Evolutionary conservation across 2,329 filamentous ascomycete genomes (phyloP), one percentile per base, ranked within the genome.

Genomic region (Dactylellina haptotyla): DNA sequence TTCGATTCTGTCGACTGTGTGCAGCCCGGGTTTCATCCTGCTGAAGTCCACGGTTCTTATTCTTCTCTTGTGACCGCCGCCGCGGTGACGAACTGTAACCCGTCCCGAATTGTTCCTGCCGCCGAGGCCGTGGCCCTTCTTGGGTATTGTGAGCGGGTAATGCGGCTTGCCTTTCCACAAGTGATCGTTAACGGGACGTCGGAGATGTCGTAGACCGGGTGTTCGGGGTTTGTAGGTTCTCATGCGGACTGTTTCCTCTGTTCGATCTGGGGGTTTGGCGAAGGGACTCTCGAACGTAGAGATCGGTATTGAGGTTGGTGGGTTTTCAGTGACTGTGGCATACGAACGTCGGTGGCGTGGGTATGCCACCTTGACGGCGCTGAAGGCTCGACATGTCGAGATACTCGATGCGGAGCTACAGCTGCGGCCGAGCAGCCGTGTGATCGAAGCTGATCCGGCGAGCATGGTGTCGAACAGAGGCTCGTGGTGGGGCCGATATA

Each of bases 211-310:
- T 70, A 96, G 82, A 86, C 95, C 95, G 10, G 94, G 94, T 0
- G 95, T 97, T 78, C 92, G 89, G 34, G 95, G 95, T 81, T 91
- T 98, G 82, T 97, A 99, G 61, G 91, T 95, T 78, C 92, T 89
- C 81, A 98, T 80, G 46, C 85, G 82, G 14, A 83, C 81, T 14
- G 83, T 80, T 41, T 83, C 78, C 43, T 80, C 79, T n/a, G 75
- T 73, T 26, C 69, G 46, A 37, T 73, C 69, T 25, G 69, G 69
- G 9, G 69, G 69, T 23, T 66, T 65, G 16, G 69, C 69, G 54
- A 73, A 73, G 5, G 69, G 69, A 23, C 61, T 66, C 43, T 73
- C 69, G 28, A 73, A 73, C 14, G 46, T 61, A 14, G 67, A 65
- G 20, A 73, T 66, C 4, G 69, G 61, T 18, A 73, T 66, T 5